Evolutionary conservation across 176 grass and related monocot species (phyloP), one percentile per base, ranked within the genome.

Genomic region (Avena sativa): DNA sequence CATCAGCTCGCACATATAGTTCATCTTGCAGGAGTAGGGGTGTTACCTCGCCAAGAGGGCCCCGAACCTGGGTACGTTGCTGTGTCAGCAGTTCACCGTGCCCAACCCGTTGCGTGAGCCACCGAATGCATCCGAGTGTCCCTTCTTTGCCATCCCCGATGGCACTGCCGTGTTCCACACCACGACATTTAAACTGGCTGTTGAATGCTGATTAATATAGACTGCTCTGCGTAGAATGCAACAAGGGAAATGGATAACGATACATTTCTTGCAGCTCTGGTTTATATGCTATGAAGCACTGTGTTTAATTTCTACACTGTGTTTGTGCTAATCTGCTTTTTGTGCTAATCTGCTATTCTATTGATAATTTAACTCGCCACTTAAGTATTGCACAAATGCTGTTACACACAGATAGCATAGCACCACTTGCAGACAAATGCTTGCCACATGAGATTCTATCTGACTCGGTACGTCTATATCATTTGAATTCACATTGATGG

Each of bases 391-490:
- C 36, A 47, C 79, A 78, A 74, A 88, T 84, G 52, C 84, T 68
- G 83, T 82, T 76, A 62, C 50, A 60, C 87, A 86, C 91, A 95
- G 96, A 92, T 71, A 87, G 77, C 74, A 38, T 71, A 72, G 66
- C 46, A 81, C 52, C 50, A 0, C 16, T 59, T 79, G 30, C 76
- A 81, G 75, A 77, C 14, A 89, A 89, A 82, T 83, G 46, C 71
- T 78, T 67, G 38, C 83, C 64, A 56, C 58, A 83, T 38, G 85
- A 96, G 44, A 74, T 74, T 50, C 62, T 84, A 52, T 78, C 64
- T 85, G 73, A 80, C 87, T 83, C 71, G 92, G 96, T 98, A 98
- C 34, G 46, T 83, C 71, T 67, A 91, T 28, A 59, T 84, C 30
- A 28, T 40, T 80, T 79, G 9, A 49, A 85, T 79, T 53, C 32